Evolutionary conservation across 2,329 filamentous ascomycete genomes (phyloP), one percentile per base, ranked within the genome.

Genomic region (Alternaria angustiovoidea): DNA sequence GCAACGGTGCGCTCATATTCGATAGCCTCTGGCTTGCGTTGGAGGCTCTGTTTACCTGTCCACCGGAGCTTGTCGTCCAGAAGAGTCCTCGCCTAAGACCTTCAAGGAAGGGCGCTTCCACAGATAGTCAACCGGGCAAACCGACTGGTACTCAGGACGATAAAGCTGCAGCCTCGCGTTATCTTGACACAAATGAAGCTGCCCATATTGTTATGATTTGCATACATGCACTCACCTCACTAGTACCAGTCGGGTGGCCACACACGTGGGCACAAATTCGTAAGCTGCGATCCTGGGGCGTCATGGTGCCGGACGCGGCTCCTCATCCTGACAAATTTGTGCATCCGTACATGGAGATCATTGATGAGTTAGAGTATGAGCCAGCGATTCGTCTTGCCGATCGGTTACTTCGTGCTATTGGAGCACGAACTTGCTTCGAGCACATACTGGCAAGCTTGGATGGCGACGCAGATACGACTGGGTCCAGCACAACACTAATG

Each of bases 301-400:
- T 75, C 12, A 64, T 75, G 20, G 46, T 75, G 20, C 74, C 75
- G 1, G 59, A 64, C 28, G 56, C 63, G 11, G 55, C 66, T 26
- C 60, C 65, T 8, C 44, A 66, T 6, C 56, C 54, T 2, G 64
- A 77, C 72, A 18, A 69, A 60, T 64, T 69, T 71, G 51, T 49
- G 9, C 62, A 77, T 42, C 70, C 73, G 70, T 61, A 81, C 53
- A 54, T 78, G 22, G 64, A 68, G 9, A 76, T 78, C 28, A 71
- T 74, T 22, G 76, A 86, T 65, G 78, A 77, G 38, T 72, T 86
- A 14, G 84, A 86, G 61, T 81, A 86, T 69, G 83, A 85, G 39
- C 76, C 83, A 26, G 84, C 83, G 18, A 68, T 85, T 44, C 81
- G 83, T 22, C 75, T 87, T 32, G 75, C 83, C n/a, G 79, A 79